Evolutionary conservation across 2,329 filamentous ascomycete genomes (phyloP), one percentile per base, ranked within the genome.

Genomic region (Ceratocystis ficicola): DNA sequence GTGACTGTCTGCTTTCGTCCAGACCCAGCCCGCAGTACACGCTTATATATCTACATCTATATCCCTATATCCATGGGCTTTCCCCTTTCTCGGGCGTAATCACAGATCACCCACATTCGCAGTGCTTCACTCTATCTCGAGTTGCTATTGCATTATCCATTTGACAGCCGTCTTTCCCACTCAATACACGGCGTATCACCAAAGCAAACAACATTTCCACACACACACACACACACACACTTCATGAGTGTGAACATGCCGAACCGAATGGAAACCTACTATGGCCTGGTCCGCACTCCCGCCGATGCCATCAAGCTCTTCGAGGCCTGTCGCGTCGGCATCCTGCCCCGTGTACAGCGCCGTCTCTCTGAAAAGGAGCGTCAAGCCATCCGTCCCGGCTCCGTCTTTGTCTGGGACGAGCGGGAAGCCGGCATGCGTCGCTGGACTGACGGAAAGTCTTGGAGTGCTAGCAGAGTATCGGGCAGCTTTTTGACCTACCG

Each of bases 361-460:
- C 83, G 94, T 71, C 78, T 96, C 68, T 97, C 94, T 2, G 94
- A 99, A 76, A 97, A 97, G 77, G 94, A 99, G 77, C 85, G 94
- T 68, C 92, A 96, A 74, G 90, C 90, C 3, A 99, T 99, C 75
- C 87, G 90, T 73, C 96, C 93, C 0, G 94, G 94, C 55, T 99
- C 94, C 0, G 93, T 99, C 2, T 99, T 97, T 72, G 94, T 99
- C n/a, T 99, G 94, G 94, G 94, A 99, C 75, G 94, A 99, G 79
- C 82, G 93, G 71, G 94, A 99, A 79, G 94, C 94, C 10, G 94
- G 94, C 70, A 99, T 99, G 94, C 84, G 94, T 72, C 82, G 94
- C 75, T 99, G 94, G 94, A 99, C 94, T 0, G 94, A 99, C 72
- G 94, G 94, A 66, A 99, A 99, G 76, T 97, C 93, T 44, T 99